Conservation (phyloP, 2,329 filamentous ascomycete species). For the Madurella fahalii region DNA sequence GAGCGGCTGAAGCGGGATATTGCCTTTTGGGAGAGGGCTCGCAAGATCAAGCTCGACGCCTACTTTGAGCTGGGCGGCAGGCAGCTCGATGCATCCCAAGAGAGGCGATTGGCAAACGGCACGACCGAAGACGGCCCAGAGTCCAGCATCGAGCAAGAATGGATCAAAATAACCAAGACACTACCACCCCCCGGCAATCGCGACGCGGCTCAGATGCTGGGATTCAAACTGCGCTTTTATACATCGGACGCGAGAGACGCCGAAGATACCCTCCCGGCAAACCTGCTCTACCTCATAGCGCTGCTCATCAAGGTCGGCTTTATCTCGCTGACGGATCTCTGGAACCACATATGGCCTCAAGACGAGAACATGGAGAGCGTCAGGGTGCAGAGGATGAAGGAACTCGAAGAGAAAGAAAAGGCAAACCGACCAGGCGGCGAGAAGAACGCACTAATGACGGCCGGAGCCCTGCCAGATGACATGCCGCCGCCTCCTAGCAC, state of each 20-base stretch:
- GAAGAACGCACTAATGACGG: constrained; percentile 80
- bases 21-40: constrained; percentile 77
- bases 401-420: constrained; percentile 73
- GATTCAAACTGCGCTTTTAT: constrained; percentile 96
- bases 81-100: constrained; percentile 57
- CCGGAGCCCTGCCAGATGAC: constrained; percentile 83
- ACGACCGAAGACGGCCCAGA: constrained; percentile 44
- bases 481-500: constrained; percentile 47
- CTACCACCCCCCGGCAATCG: constrained; percentile 81
- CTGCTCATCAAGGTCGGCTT: constrained; percentile 96
- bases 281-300: constrained; percentile 86
- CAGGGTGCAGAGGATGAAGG: constrained; percentile 65
- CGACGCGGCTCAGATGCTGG: constrained; percentile 88
- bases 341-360: constrained; percentile 82
- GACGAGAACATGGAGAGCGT: constrained; percentile 79
- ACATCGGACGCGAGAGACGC: constrained; percentile 72
- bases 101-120: constrained; percentile 42
- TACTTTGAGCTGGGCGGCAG: constrained; percentile 86
- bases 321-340: constrained; percentile 85
- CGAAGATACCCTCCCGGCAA: constrained; percentile 78
- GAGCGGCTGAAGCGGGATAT: constrained; percentile 64
- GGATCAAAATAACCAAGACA: constrained; percentile 77
- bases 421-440: constrained; percentile 65
- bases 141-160: constrained; percentile 59
- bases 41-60: constrained; percentile 70